Percentiles rank a stretch among this genome's conserved stretches.
phyloP scores from a whole-genome alignment of 2,329 filamentous ascomycete genomes.

The Ascosphaera acerosa region DNA sequence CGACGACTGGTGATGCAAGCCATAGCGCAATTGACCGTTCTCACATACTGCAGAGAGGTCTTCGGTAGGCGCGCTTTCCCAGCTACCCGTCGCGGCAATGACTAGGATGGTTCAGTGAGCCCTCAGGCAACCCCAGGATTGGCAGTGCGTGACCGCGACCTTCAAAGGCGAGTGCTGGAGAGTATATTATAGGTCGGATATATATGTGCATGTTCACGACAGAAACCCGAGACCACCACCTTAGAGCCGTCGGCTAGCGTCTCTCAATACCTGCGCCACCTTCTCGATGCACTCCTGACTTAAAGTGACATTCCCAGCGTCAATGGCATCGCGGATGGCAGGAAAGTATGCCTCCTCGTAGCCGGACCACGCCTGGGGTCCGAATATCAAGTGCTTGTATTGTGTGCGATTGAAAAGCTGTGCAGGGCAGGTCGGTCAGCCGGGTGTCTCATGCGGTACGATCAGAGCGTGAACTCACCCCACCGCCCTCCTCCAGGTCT shows the following conservation, averaged over 20 bases:
- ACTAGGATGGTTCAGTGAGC: no score
- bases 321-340: constrained; percentile 57
- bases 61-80: no score
- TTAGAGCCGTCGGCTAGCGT: constrained; percentile 29
- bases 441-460: no score
- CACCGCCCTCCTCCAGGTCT: constrained; percentile 44
- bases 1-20: no score
- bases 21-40: no score
- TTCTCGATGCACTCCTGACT: constrained; percentile 45
- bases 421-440: constrained; percentile 4
- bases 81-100: no score
- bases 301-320: constrained; percentile 40
- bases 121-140: no score
- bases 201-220: no score
- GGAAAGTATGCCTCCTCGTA: constrained; percentile 49
- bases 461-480: constrained; percentile 33
- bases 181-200: no score
- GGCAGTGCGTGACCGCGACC: no score
- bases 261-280: constrained; percentile 39
- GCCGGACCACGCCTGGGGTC: constrained; percentile 51
- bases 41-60: no score
- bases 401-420: constrained; percentile 61
- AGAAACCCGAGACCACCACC: constrained; percentile 7
- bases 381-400: constrained; percentile 83
- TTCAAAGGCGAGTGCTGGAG: no score